These are phyloP conservation scores for Saccharomycopsis babjevae DNA, from an alignment of 805 yeast species.

Conservation along the genomic window DNA sequence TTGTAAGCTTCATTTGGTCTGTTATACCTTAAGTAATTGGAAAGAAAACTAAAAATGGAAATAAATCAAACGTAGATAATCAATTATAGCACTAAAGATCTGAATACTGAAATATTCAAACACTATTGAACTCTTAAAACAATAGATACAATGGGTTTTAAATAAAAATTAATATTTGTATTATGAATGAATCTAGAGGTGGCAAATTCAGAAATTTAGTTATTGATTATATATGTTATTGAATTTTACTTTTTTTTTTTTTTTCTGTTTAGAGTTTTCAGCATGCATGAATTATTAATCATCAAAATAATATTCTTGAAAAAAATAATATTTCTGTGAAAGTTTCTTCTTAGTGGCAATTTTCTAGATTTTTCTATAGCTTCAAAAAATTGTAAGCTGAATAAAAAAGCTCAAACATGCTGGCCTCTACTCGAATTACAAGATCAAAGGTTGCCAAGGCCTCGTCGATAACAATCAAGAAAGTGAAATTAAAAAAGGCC, in stretches of 20 bases:
- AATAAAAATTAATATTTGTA: background rate
- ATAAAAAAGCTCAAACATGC: background rate
- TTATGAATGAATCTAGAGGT: background rate
- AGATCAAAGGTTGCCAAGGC: constrained; percentile 4
- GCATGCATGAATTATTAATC: background rate
- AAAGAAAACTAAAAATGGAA: background rate
- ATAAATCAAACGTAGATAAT: background rate
- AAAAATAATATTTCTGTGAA: background rate
- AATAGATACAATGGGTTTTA: no score
- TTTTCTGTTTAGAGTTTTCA: background rate
- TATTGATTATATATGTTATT: background rate
- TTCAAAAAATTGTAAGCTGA: background rate
- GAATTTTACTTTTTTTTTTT: background rate
- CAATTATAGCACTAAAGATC: no score
- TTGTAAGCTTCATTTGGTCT: constrained; percentile 38
- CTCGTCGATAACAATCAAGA: background rate
- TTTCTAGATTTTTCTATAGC: background rate
- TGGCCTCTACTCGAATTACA: constrained; percentile 3
- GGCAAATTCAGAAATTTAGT: background rate
- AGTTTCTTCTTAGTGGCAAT: background rate
- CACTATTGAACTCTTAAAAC: no score
- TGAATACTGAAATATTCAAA: no score
- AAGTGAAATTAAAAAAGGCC: background rate
- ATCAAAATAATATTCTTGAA: no score
- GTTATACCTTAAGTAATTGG: background rate